Evolutionary conservation across 306 rosid species (phyloP), one percentile per base, ranked within the genome.

Genomic region (Alnus glutinosa): DNA sequence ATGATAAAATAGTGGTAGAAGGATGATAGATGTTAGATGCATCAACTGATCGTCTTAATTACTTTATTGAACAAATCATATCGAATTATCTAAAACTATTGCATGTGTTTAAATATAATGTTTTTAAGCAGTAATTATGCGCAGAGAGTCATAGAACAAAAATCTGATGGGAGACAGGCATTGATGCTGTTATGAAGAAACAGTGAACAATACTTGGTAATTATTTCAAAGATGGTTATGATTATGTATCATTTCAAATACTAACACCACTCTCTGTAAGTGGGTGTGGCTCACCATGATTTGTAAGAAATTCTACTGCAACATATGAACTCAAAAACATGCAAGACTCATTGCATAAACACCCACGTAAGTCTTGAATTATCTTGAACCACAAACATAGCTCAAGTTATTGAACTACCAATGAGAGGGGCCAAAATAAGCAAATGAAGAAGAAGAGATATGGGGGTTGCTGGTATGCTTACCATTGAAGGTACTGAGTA

Each of bases 401-500:
- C 14, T 70, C 55, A n/a, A 62, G 19, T 44, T 19, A 55, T 55
- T 30, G 55, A 14, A 54, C 19, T 67, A 73, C 71, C 50, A 18
- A 9, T 52, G 46, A 37, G 61, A 54, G 15, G 18, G 58, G 9
- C 79, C 39, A 36, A 48, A 51, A 72, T 32, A 1, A 46, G 39
- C 3, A 58, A 52, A 68, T 14, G 61, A 14, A 84, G 47, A 61
- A 61, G 71, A 15, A 13, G 11, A 13, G 46, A 23, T 36, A 67
- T 57, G 52, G 18, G 9, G 44, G 59, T 47, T 51, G 73, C 2
- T 71, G 23, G 57, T 55, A 2, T 37, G 71, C 86, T 85, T 85
- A 94, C 99, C 82, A 92, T 87, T 73, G 98, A 90, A 85, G 97
- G 98, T 52, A 87, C 92, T 16, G 92, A 89, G 83, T 84, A 82